These are phyloP conservation scores for Adansonia grandidieri DNA, from an alignment of 441 rosid species.

Conservation along the genomic window DNA sequence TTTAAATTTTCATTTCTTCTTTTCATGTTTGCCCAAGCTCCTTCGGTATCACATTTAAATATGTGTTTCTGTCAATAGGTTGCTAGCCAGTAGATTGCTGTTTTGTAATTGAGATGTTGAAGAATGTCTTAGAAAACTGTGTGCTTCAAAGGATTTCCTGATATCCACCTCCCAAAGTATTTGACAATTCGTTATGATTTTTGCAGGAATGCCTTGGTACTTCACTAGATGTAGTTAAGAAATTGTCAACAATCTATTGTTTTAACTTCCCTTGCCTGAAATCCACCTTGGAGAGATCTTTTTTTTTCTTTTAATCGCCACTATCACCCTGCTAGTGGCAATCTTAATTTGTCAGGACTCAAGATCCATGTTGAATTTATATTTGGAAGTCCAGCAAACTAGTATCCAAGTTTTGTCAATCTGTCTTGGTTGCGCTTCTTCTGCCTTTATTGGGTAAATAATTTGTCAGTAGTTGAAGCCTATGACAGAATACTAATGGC, in stretches of 20 bases:
- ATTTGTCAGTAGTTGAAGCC: background rate
- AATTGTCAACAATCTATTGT: background rate
- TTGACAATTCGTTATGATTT: conserved; percentile 5
- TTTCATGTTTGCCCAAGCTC: background rate
- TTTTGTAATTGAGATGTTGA: background rate
- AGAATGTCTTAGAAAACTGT: background rate
- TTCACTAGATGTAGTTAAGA: background rate
- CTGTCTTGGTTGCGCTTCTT: background rate
- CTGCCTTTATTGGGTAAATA: background rate
- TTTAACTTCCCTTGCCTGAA: background rate
- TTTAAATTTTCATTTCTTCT: background rate
- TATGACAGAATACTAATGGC: background rate
- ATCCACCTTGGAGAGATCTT: background rate
- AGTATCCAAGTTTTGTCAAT: background rate
- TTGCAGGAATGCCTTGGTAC: background rate
- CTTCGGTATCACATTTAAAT: background rate
- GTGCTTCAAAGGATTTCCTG: background rate
- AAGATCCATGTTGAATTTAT: background rate
- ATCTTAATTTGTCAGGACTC: background rate
- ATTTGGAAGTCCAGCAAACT: background rate
- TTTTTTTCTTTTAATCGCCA: background rate
- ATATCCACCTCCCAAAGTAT: background rate
- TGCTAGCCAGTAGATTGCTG: background rate
- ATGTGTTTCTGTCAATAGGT: background rate
- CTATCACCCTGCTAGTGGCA: background rate